Evolutionary conservation across 768 basidiomycete species (phyloP).

Genomic region (Suillus americanus): DNA sequence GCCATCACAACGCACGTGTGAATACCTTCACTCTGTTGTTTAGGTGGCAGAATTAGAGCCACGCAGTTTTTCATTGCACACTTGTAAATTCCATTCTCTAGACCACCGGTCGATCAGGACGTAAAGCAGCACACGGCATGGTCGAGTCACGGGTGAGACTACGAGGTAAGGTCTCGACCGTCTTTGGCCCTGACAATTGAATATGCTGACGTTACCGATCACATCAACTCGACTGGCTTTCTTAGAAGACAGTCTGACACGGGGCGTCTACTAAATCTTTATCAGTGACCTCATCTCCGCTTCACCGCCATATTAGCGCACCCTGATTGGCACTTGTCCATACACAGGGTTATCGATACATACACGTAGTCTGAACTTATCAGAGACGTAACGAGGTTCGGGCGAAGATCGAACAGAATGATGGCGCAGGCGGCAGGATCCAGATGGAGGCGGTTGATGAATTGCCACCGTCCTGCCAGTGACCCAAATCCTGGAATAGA

Average conservation of each 20-base stretch:
- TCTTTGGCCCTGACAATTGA: neutral
- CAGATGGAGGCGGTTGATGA: neutral
- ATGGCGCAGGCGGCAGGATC: neutral
- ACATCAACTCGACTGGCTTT: neutral
- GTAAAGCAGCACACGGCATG: neutral
- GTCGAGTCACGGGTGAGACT: neutral
- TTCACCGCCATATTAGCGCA: neutral
- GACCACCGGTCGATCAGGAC: neutral
- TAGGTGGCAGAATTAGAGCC: neutral
- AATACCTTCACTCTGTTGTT: neutral
- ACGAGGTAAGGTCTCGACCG: neutral
- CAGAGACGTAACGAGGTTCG: neutral
- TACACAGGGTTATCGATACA: neutral
- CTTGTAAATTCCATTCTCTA: neutral
- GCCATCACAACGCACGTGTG: neutral
- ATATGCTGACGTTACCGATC: neutral
- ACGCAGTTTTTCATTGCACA: neutral
- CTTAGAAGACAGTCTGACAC: neutral
- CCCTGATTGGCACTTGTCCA: constrained; percentile 1
- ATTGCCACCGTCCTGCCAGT: too few species aligned
- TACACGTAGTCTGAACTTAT: neutral
- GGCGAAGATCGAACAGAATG: neutral
- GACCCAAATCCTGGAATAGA: neutral
- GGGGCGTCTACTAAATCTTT: neutral
- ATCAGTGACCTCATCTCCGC: constrained; percentile 1